These are phyloP conservation scores for Musa itinerans DNA, from an alignment of 176 grass and related monocot species.

Conservation along the genomic window DNA sequence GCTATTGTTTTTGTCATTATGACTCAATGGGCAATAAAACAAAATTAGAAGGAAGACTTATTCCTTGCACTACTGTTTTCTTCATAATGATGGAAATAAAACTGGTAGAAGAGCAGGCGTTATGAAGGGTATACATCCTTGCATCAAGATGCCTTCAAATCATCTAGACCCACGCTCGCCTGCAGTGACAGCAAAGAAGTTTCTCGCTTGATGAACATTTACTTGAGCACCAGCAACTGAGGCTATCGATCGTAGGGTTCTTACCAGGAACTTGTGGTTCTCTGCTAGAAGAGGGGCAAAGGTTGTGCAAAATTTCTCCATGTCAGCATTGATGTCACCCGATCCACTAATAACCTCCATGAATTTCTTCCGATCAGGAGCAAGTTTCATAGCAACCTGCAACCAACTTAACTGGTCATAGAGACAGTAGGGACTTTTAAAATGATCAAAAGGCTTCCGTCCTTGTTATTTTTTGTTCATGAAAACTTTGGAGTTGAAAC, in stretches of 20 bases:
- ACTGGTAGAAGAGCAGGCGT: no score
- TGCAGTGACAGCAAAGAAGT: constrained; percentile 27
- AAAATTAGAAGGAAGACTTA: no score
- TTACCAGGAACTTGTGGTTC: constrained; percentile 82
- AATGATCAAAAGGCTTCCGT: background rate
- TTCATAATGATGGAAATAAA: no score
- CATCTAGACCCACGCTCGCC: constrained; percentile 79
- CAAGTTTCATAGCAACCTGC: constrained; percentile 91
- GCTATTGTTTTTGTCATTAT: no score
- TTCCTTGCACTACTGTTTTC: no score
- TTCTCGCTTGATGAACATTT: no score
- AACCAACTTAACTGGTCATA: background rate
- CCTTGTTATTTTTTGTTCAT: background rate
- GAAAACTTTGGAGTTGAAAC: no score
- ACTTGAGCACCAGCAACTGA: no score
- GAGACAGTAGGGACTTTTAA: background rate
- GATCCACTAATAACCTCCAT: constrained; percentile 78
- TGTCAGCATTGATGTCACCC: constrained; percentile 80
- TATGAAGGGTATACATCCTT: background rate
- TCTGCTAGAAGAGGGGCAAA: constrained; percentile 75
- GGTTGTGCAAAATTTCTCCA: constrained; percentile 77
- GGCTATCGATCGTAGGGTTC: background rate
- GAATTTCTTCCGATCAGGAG: constrained; percentile 88
- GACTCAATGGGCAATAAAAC: no score
- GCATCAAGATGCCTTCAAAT: constrained; percentile 77